Base-by-base conservation (phyloP, 179 eudicot species). In the Beta macrorhiza region DNA sequence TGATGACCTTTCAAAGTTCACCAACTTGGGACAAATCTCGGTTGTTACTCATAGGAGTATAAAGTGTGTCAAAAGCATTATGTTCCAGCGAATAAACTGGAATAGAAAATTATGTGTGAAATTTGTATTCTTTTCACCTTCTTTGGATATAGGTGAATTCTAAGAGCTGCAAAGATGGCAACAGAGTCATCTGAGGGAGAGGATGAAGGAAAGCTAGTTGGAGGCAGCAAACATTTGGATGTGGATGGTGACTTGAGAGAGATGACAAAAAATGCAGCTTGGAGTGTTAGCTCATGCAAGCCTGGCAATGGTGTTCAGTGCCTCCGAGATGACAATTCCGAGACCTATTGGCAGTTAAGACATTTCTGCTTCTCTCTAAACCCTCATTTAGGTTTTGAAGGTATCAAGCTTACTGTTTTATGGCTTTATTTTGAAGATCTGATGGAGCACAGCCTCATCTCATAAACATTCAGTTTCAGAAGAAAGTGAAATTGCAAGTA, bases 381-480 rank as follows among this genome's bases (percentile, higher is more conserved):
- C 17, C 17, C 68, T 20, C 67, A 32, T 70, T 29, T 29, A n/a
- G 7, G 42, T 37, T 37, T 55, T 13, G n/a, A 7, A 65, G 29
- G 25, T 25, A 14, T 55, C 25, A 59, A 29, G 42, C 42, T 42
- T 83, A 44, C 69, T 80, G 8, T 61, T 12, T 5, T 58, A 58
- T 37, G 67, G 19, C 16, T 67, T 74, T 61, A 73, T n/a, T 12
- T 75, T 80, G 72, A 83, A 93, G 99, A 78, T 95, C 98, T 7
- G 98, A 95, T 86, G 99, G 98, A 75, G 92, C 94, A 13, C 99
- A 95, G 76, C 99, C 99, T 81, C 99, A 93, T 84, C 89, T 92
- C 64, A 95, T 93, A 6, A 95, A 95, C 80, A 91, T 95, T 84
- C 99, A 95, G 75, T 95, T 95, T 84, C 99, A 95, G 82, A 95